These are phyloP conservation scores for Flagelloscypha sp. DNA, from an alignment of 768 basidiomycete genomes.

Conservation along the genomic window DNA sequence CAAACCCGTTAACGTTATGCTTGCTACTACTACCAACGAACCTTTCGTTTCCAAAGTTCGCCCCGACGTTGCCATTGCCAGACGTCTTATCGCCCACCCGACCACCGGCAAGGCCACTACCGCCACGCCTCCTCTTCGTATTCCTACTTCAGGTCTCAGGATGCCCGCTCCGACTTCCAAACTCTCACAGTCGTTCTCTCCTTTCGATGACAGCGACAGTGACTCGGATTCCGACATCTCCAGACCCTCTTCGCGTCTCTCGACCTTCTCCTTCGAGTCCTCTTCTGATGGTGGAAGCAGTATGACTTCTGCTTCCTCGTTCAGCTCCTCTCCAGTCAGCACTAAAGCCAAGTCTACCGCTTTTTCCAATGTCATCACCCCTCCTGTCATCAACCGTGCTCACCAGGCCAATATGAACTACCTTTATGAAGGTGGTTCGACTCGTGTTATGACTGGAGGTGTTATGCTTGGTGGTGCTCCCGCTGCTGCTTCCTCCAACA, in stretches of 20 bases:
- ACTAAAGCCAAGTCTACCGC: neutral
- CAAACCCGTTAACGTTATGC: too few relatives aligned
- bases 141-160: constrained; percentile 1
- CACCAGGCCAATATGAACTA: constrained; percentile 3
- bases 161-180: neutral
- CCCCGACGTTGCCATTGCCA: too few relatives aligned
- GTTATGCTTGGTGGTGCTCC: constrained; percentile 19
- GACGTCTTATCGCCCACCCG: too few relatives aligned
- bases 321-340: neutral
- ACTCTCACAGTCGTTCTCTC: constrained; percentile 3
- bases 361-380: too few relatives aligned
- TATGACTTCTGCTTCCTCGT: too few relatives aligned
- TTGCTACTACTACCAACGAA: too few relatives aligned
- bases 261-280: constrained; percentile 1
- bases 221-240: too few relatives aligned
- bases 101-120: constrained; percentile 5
- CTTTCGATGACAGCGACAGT: constrained; percentile 1
- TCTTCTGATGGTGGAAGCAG: too few relatives aligned
- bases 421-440: constrained; percentile 9
- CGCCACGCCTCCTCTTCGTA: constrained; percentile 1
- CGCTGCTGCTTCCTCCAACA: too few relatives aligned
- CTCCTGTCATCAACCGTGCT: neutral
- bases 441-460: constrained; percentile 14
- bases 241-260: neutral
- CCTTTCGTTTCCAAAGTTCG: too few relatives aligned